Base-by-base conservation (phyloP, 306 rosid genomes). In the Luffa acutangula region DNA sequence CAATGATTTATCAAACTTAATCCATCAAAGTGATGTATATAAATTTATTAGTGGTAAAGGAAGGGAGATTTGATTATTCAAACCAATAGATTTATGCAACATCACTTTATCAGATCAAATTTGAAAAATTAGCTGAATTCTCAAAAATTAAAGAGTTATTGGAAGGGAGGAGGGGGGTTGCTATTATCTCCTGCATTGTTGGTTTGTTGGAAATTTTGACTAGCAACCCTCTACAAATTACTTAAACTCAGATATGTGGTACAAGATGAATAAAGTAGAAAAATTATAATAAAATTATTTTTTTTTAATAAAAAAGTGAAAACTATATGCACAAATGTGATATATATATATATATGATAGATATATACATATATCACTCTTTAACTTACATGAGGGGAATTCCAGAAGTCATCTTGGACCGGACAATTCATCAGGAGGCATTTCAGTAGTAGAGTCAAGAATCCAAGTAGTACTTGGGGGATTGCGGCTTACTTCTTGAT, bases 351-450 rank as follows among this genome's bases (percentile, higher is more conserved):
- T 43, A 41, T 36, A 42, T 37, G 45, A 69, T 11, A 52, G 43
- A 74, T 8, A 74, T 34, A 73, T 17, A 34, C 48, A 74, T 51
- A 74, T 49, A 74, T 51, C 78, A 74, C 45, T 74, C 78, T 33
- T 70, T 51, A 75, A 52, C 78, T 75, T 37, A 75, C 78, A 75
- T 9, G 25, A 34, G 34, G n/a, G 46, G 63, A 11, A 36, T 52
- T 53, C 49, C n/a, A 52, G 78, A 41, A 36, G 53, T 93, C 87
- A 95, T 88, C 99, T 87, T 59, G 99, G 98, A 80, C 98, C 94
- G 0, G 97, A 91, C 36, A 95, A 84, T 85, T 90, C 97, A 78
- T 93, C 98, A 13, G 93, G 74, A 14, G 87, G 89, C 79, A 93
- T 87, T 51, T 91, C 87, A 52, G 97, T 86, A 59, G 90, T 84